These are phyloP conservation scores for Stagonosporopsis cucurbitacearum DNA, from an alignment of 2,329 filamentous ascomycete species.

Conservation along the genomic window DNA sequence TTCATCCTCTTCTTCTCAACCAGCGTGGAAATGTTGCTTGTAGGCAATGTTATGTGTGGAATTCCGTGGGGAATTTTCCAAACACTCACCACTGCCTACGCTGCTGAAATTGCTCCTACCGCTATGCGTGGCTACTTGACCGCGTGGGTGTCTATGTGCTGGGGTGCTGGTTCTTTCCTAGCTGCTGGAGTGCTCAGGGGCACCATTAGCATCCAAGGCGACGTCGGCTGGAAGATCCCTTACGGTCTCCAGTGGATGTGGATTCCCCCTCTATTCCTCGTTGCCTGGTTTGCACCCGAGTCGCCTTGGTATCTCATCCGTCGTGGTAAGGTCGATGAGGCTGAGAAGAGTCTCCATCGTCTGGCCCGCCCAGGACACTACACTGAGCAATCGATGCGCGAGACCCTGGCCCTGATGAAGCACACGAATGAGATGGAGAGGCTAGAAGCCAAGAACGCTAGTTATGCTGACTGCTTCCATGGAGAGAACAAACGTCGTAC, in stretches of 20 bases:
- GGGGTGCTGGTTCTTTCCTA: slow-evolving; percentile 73
- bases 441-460: slow-evolving; percentile 66
- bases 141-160: slow-evolving; percentile 75
- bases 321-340: slow-evolving; percentile 63
- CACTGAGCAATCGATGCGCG: slow-evolving; percentile 52
- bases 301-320: slow-evolving; percentile 75
- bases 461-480: slow-evolving; percentile 81
- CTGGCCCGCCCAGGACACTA: slow-evolving; percentile 66
- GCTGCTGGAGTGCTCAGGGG: slow-evolving; percentile 70
- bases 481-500: slow-evolving; percentile 77
- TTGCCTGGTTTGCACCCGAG: slow-evolving; percentile 70
- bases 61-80: slow-evolving; percentile 46
- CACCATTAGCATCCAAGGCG: slow-evolving; percentile 47
- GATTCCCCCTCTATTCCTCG: slow-evolving; percentile 67
- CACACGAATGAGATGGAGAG: slow-evolving; percentile 81
- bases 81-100: slow-evolving; percentile 65
- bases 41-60: slow-evolving; percentile 65
- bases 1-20: slow-evolving; percentile 53
- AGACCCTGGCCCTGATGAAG: slow-evolving; percentile 79
- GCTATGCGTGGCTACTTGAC: slow-evolving; percentile 59
- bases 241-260: slow-evolving; percentile 77
- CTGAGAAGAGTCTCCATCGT: slow-evolving; percentile 61
- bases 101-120: slow-evolving; percentile 61
- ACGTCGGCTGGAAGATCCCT: slow-evolving; percentile 68
- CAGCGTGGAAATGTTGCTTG: slow-evolving; percentile 47